Evolutionary conservation across 148 eudicot genomes (phyloP).

Genomic region (Fagopyrum homotropicum): DNA sequence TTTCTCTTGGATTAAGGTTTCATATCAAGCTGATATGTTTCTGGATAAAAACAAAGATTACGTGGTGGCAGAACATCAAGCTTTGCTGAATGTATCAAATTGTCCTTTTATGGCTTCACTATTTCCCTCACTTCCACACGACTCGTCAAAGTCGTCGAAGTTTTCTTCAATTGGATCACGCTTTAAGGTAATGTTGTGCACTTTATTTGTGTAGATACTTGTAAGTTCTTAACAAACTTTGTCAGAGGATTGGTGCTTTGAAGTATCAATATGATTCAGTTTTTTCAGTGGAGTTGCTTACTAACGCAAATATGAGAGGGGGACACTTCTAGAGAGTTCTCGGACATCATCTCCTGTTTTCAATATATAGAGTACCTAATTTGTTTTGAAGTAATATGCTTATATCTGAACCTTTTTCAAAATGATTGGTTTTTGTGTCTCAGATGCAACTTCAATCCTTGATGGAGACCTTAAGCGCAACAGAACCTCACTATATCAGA

Average conservation of each 20-base stretch:
- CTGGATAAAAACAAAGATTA: conserved; percentile 68
- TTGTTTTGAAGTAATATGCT: neutral
- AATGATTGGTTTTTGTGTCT: neutral
- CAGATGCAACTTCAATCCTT: conserved; percentile 95
- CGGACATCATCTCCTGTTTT: neutral
- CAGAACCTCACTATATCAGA: conserved; percentile 98
- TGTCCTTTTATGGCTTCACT: conserved; percentile 56
- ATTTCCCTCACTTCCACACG: conserved; percentile 49
- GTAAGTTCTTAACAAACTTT: conserved; percentile 53
- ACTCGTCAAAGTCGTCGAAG: conserved; percentile 57
- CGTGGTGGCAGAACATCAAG: conserved; percentile 70
- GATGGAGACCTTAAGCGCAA: conserved; percentile 90
- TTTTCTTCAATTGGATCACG: conserved; percentile 68
- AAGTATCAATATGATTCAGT: neutral
- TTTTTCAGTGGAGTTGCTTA: neutral
- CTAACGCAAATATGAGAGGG: neutral
- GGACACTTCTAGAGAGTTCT: neutral
- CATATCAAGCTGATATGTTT: conserved; percentile 63
- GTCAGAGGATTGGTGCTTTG: conserved; percentile 27
- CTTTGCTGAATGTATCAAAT: conserved; percentile 47
- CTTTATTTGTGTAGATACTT: neutral
- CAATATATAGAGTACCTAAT: neutral
- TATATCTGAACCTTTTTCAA: neutral
- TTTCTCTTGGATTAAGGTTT: conserved; percentile 28
- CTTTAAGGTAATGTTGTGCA: conserved; percentile 40